Evolutionary conservation across 202 grass and related monocot species (phyloP).

Genomic region (Digitaria exilis): DNA sequence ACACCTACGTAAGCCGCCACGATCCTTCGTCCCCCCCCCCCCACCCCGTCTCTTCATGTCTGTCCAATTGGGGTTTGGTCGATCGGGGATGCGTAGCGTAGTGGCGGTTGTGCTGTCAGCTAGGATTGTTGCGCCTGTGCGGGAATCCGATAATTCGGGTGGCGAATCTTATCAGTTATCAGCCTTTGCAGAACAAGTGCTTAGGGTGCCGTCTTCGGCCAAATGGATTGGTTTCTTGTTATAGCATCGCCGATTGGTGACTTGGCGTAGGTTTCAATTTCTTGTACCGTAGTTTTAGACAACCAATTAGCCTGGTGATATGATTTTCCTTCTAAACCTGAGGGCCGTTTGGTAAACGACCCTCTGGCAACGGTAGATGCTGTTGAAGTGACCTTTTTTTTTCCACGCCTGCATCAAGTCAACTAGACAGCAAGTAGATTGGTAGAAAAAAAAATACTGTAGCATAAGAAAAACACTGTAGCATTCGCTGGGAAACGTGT

Average conservation of each 20-base stretch:
- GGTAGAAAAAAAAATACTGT: too few relatives aligned
- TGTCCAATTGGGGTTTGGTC: not conserved
- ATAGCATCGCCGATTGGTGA: not conserved
- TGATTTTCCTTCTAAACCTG: not conserved
- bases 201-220: not conserved
- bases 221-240: not conserved
- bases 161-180: conserved; percentile 1
- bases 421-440: not conserved
- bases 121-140: not conserved
- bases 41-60: not conserved
- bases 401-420: conserved; percentile 1
- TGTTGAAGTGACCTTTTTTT: conserved; percentile 16
- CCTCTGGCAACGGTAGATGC: not conserved
- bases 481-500: too few relatives aligned
- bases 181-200: not conserved
- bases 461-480: too few relatives aligned
- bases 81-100: not conserved
- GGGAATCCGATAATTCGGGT: not conserved
- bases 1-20: conserved; percentile 80
- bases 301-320: not conserved
- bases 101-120: not conserved
- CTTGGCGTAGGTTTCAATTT: not conserved
- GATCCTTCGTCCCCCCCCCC: not conserved
- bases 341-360: not conserved
- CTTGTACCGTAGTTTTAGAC: not conserved